Evolutionary conservation across 2,329 filamentous ascomycete genomes (phyloP).

Genomic region (Aspergillus tanneri): DNA sequence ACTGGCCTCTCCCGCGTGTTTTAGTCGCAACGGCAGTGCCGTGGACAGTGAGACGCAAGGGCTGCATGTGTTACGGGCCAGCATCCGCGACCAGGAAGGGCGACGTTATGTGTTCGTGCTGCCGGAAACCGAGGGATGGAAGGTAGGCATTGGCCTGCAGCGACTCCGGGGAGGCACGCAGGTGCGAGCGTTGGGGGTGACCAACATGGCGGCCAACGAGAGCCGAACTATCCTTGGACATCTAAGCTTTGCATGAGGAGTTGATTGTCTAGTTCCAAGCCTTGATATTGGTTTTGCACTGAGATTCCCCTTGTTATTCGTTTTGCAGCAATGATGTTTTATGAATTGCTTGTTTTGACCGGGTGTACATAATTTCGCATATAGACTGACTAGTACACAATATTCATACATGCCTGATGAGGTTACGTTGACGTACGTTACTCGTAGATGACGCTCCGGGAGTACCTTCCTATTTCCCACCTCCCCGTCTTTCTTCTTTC

Average conservation of each 20-base stretch:
- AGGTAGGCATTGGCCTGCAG: conserved; percentile 59
- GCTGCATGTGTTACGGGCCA: conserved; percentile 58
- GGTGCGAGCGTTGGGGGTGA: conserved; percentile 55
- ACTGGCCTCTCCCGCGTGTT: conserved; percentile 46
- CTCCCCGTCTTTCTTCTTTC: too few species aligned
- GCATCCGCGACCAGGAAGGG: conserved; percentile 58
- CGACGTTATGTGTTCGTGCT: conserved; percentile 63
- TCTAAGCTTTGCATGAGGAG: conserved; percentile 19
- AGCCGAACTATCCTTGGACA: conserved; percentile 21
- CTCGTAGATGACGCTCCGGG: too few species aligned
- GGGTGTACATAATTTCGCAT: too few species aligned
- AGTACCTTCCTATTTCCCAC: too few species aligned
- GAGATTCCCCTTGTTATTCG: conserved; percentile 8
- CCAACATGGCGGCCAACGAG: conserved; percentile 24
- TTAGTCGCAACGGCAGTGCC: conserved; percentile 26
- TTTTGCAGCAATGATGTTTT: background rate
- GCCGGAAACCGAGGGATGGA: conserved; percentile 60
- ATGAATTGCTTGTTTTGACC: background rate
- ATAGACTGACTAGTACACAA: too few species aligned
- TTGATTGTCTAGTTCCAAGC: conserved; percentile 1
- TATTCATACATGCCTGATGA: too few species aligned
- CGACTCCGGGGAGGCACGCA: conserved; percentile 56
- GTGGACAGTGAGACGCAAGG: conserved; percentile 35
- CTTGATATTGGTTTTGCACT: conserved; percentile 8
- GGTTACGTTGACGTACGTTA: too few species aligned